These are phyloP conservation scores for Paxillus involutus DNA, from an alignment of 768 basidiomycete genomes.

Conservation along the genomic window DNA sequence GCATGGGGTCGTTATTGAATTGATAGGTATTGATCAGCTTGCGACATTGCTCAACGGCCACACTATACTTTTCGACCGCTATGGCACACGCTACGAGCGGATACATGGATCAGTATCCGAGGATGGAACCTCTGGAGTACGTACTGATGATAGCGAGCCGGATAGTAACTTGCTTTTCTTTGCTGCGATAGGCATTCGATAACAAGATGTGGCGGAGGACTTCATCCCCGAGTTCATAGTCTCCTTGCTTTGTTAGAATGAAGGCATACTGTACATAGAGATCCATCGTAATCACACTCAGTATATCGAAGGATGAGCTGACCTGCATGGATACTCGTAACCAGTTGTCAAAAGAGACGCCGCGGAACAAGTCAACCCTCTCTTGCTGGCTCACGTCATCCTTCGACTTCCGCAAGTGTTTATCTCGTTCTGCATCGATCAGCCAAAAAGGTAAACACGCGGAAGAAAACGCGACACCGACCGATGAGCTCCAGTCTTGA, in stretches of 20 bases:
- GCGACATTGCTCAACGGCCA: slow-evolving; percentile 73
- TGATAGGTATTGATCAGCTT: slow-evolving; percentile 75
- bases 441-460: not conserved
- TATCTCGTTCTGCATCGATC: slow-evolving; percentile 53
- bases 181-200: slow-evolving; percentile 71
- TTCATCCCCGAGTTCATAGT: slow-evolving; percentile 70
- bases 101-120: slow-evolving; percentile 1
- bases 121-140: not conserved
- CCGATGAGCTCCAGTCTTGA: slow-evolving; percentile 75
- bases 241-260: slow-evolving; percentile 58
- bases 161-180: slow-evolving; percentile 65
- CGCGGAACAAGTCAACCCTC: slow-evolving; percentile 71
- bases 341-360: slow-evolving; percentile 85
- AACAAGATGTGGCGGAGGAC: slow-evolving; percentile 71
- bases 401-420: slow-evolving; percentile 47
- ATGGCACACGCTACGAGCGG: slow-evolving; percentile 67
- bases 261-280: slow-evolving; percentile 63
- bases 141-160: slow-evolving; percentile 76
- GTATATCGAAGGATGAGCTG: not conserved
- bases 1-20: slow-evolving; percentile 84
- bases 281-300: slow-evolving; percentile 2
- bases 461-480: slow-evolving; percentile 27
- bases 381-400: slow-evolving; percentile 39
- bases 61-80: slow-evolving; percentile 48
- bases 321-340: slow-evolving; percentile 84